Base-by-base conservation (phyloP, 768 basidiomycete genomes). In the Tephrocybe sp. region DNA sequence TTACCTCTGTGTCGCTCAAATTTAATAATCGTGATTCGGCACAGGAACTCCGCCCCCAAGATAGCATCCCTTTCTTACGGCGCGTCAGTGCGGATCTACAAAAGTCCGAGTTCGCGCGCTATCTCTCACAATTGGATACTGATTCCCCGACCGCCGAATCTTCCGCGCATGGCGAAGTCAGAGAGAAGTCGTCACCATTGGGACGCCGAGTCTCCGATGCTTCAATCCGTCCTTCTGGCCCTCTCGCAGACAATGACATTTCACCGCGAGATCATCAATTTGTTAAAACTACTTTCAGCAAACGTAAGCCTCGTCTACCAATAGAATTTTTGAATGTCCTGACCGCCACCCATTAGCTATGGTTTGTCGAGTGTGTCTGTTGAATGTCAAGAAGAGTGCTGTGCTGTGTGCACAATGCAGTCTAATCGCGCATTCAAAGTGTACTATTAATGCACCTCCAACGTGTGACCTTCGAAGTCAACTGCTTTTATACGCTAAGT, bases 21-120 rank as follows among this genome's bases (percentile, higher is more conserved):
- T n/a, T n/a, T n/a, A n/a, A n/a, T n/a, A n/a, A n/a, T n/a, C n/a
- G n/a, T n/a, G n/a, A n/a, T n/a, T n/a, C n/a, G n/a, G n/a, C n/a
- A n/a, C 52, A 88, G 85, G 87, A 92, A 58, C 72, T 96, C 25
- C 87, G 91, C 19, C 89, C 89, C 40, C 89, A 97, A 62, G 96
- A 98, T 62, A 94, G 91, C 62, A 90, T 98, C 28, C 96, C 96
- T 9, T 97, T 97, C 77, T 75, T 97, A 11, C 86, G 93, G 25
- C 87, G 95, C 4, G 87, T 97, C 62, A 94, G 92, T 64, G 77
- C 84, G 51, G 95, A 97, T 61, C 63, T 92, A 47, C 86, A 89
- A 52, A 89, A 87, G 66, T 73, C 80, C 16, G 88, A 90, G 40
- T 75, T 72, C 36, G 70, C 79, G 43, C 81, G 81, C 43, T 78